Conservation (phyloP, 2,329 filamentous ascomycete genomes). For the Aspergillus terreus region DNA sequence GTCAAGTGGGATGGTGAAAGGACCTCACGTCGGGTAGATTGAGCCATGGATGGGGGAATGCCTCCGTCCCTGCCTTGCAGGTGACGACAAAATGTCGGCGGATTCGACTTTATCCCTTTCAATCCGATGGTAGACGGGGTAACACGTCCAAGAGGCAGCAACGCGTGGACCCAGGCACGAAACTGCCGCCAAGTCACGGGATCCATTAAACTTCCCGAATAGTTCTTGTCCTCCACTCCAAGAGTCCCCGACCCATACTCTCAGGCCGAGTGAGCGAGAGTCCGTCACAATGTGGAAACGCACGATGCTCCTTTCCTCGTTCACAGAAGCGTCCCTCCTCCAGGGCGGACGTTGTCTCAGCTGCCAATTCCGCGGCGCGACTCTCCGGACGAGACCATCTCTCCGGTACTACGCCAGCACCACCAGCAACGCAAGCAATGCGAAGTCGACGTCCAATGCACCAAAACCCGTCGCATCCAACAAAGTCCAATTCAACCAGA, state of each 20-base stretch:
- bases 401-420: slow-evolving; percentile 28
- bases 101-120: too few relatives aligned
- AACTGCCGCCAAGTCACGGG: slow-evolving; percentile 34
- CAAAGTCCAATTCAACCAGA: slow-evolving; percentile 27
- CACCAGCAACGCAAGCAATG: slow-evolving; percentile 12
- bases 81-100: not conserved
- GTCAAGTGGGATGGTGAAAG: slow-evolving; percentile 4
- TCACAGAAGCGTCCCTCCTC: slow-evolving; percentile 23
- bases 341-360: slow-evolving; percentile 30
- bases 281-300: slow-evolving; percentile 30
- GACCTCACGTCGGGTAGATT: slow-evolving; percentile 11
- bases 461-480: slow-evolving; percentile 7
- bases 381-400: slow-evolving; percentile 17
- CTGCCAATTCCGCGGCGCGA: slow-evolving; percentile 31
- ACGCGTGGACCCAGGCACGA: slow-evolving; percentile 24
- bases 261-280: not conserved
- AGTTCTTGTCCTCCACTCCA: not conserved
- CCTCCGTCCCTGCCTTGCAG: slow-evolving; percentile 10
- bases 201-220: slow-evolving; percentile 18
- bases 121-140: not conserved
- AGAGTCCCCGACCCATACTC: not conserved
- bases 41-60: slow-evolving; percentile 13
- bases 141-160: slow-evolving; percentile 10
- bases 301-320: slow-evolving; percentile 12
- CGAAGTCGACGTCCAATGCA: not conserved